phyloP scores from a whole-genome alignment of 805 yeast genomes.

The Torulaspora microellipsoides region DNA sequence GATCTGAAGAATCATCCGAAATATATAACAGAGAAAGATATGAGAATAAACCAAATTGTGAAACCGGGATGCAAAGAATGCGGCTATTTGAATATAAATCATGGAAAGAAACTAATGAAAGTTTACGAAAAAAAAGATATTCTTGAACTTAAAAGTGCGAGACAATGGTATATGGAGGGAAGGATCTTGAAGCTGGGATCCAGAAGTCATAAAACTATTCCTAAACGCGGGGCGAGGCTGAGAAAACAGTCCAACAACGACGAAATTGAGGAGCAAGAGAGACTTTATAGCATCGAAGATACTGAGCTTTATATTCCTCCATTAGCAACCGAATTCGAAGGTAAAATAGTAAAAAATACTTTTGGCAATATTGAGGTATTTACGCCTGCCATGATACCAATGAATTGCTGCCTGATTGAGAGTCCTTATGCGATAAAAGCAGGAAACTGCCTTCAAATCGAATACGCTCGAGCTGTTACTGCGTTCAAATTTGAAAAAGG shows the following conservation, averaged over 20 bases:
- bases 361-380: conserved; percentile 84
- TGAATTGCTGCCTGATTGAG: conserved; percentile 61
- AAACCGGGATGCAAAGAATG: conserved; percentile 57
- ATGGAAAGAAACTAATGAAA: conserved; percentile 41
- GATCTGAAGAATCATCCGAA: conserved; percentile 87
- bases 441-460: conserved; percentile 63
- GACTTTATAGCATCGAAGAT: conserved; percentile 74
- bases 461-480: conserved; percentile 81
- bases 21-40: conserved; percentile 72
- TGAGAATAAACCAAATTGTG: conserved; percentile 67
- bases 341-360: conserved; percentile 66
- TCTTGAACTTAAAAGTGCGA: conserved; percentile 59
- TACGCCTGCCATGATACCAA: conserved; percentile 75
- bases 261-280: conserved; percentile 52
- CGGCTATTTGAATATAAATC: conserved; percentile 60
- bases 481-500: conserved; percentile 69
- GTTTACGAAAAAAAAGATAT: conserved; percentile 70
- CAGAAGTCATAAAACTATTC: conserved; percentile 50
- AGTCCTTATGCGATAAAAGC: conserved; percentile 59
- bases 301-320: conserved; percentile 70
- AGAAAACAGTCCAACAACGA: conserved; percentile 41
- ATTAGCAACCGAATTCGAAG: conserved; percentile 49
- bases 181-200: conserved; percentile 67
- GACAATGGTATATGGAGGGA: conserved; percentile 84
- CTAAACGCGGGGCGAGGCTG: conserved; percentile 15